Evolutionary conservation across 768 basidiomycete species (phyloP), one percentile per base, ranked within the genome.

Genomic region (Mycena galopus): DNA sequence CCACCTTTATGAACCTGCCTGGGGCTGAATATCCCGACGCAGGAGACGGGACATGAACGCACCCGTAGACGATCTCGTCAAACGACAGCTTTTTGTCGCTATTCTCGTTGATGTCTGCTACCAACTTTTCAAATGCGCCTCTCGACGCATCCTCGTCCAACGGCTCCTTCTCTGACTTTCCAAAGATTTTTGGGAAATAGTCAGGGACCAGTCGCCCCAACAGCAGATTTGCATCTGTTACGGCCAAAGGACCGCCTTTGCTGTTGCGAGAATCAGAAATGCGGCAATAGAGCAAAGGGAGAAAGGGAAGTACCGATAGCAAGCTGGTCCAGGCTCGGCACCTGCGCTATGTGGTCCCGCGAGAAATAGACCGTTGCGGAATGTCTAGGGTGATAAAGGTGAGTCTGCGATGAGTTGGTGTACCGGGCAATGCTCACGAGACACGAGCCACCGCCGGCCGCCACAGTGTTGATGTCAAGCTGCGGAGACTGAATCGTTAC

Each of bases 101-200:
- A 23, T 85, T 85, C 9, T 84, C 86, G 72, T 96, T 96, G 79
- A 98, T 94, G 65, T 93, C 88, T 62, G 86, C 80, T 0, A 89
- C 88, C 7, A 97, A 79, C 63, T 85, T 84, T 76, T 94, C 92
- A 73, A 98, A 96, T 10, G 90, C 89, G 0, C 75, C 77, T 19
- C 84, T 81, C 2, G 94, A 92, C 2, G 95, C 95, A 29, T 93
- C 88, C 6, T 87, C 82, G 78, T 98, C 96, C 27, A 98, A 82
- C 3, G 93, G 88, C 77, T 98, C 94, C 77, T 94, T 91, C 81
- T 96, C 97, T 2, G 89, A 90, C 77, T 93, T 92, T 27, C 97
- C 96, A 76, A 98, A 98, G 68, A 97, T 98, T 81, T 96, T 96
- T 2, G 96, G 96, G 85, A 98, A 98, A 80, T 93, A 95, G 68